Evolutionary conservation across 306 rosid genomes (phyloP), one percentile per base, ranked within the genome.

Genomic region (Lithocarpus polystachyus): DNA sequence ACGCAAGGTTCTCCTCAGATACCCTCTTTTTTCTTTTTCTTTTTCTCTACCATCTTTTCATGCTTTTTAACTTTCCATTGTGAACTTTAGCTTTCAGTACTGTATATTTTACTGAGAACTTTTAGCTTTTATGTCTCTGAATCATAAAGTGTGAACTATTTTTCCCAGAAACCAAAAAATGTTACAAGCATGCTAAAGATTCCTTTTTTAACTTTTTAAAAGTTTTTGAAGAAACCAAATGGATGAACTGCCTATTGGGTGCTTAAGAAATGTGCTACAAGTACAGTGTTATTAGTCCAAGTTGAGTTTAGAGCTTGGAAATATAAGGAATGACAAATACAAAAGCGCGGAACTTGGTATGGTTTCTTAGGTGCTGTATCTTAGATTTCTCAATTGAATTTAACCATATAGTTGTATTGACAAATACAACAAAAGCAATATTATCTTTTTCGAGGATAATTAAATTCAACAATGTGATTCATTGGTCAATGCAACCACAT

Each of bases 1-100:
- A 0, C 90, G 74, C 86, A 90, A 90, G 96, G 98, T 90, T 48
- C 31, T 77, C 5, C 80, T 52, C n/a, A 20, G 71, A 3, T 59
- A 48, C 69, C n/a, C 33, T 24, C 33, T 60, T 12, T 24, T 31
- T 45, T 10, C 4, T 6, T 35, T 15, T 56, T 28, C n/a, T 59
- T 23, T 60, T 17, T 48, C 17, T 48, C 53, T 48, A 48, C 53
- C 3, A 12, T 48, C 17, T 48, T 48, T 48, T 29, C 2, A 64
- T 64, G 70, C 70, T 29, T 64, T 64, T 20, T 64, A 17, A 37
- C 22, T 29, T 64, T 64, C 13, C 31, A 17, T 64, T 29, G 22
- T 20, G 29, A 59, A 3, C 26, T 22, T 24, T 59, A 22, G 65
- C 5, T 61, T 13, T 28, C 8, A 23, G 68, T 61, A 11, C 11